Base-by-base conservation (phyloP, 768 basidiomycete genomes). In the Boletus eberwhitei region DNA sequence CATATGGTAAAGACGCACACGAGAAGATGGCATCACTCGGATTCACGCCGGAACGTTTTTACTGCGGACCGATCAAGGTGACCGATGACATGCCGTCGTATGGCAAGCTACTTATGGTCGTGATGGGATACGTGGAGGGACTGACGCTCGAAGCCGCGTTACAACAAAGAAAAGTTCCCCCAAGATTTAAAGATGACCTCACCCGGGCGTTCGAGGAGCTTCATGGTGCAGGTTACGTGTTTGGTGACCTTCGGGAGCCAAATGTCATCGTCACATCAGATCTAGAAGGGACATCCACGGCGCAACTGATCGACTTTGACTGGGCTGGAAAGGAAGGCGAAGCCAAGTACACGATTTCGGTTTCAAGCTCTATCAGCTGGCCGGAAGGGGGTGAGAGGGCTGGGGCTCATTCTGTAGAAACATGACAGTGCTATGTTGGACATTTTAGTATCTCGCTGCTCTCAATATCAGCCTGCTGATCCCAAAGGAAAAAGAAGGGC, bases 111-210 rank as follows among this genome's bases (percentile, higher is more conserved):
- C 47, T 57, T 24, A 75, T 75, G 71, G 68, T 74, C 14, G 72
- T 76, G 19, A 76, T 75, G 74, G 71, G 76, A 22, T 68, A 67
- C 47, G 48, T 73, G 48, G 24, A 71, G 19, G 61, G 64, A 5
- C 22, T 6, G 52, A 59, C 49, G 5, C 32, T 52, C 17, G 5
- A 22, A 4, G n/a, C 4, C 4, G 26, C 49, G 5, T 6, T 8
- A 7, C 31, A 52, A 36, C 24, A 49, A 19, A 8, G 8, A 4
- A 8, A 47, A 2, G 47, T 65, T 43, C 58, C 65, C 7, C 21
- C 42, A 11, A 17, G 19, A 22, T 61, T 66, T 48, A 34, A 46
- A 39, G 8, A 52, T 7, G 56, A 72, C 42, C 46, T 76, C 41
- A 32, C 48, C 21, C 6, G 44, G 0, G 60, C 59, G 6, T 17